Evolutionary conservation across 2,329 filamentous ascomycete species (phyloP), one percentile per base, ranked within the genome.

Genomic region (Pseudogymnoascus sp.): DNA sequence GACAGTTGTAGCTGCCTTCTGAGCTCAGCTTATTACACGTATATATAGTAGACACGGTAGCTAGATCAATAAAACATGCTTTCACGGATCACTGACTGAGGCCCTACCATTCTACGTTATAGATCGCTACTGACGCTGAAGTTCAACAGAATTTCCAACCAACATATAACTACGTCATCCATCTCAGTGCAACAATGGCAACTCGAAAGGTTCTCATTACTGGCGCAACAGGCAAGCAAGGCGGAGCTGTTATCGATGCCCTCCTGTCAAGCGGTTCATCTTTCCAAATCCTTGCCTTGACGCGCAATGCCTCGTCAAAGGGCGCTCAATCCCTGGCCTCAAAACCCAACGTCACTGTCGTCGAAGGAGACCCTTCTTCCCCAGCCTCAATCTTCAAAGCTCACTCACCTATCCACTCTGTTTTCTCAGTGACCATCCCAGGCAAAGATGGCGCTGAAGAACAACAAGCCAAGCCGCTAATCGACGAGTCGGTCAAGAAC

Each of bases 401-500:
- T 31, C 79, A 79, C 13, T 41, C 62, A 11, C 73, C 75, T 0
- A 76, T 84, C 43, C 82, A 80, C 78, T 83, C 81, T 2, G 82
- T 85, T 2, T 86, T 81, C 71, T 80, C 77, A 51, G 82, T 86
- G 31, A 64, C 66, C 65, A 61, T 67, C 63, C 62, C 67, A 65
- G 61, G 61, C 63, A 67, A 69, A 62, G 81, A 84, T 70, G 77
- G 77, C 39, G 67, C 69, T n/a, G 78, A 80, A 64, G 77, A 81
- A 65, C 65, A 68, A 7, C 82, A 82, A 66, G 67, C 69, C 3
- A 84, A 88, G 70, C 77, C 75, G 0, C 73, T 90, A 4, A 77
- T 88, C 61, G 82, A 87, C 65, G 82, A 79, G 77, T 83, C 7
- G 69, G 87, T 69, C 78, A 79, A 48, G 72, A 81, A 51, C 77